Conservation (phyloP, 257 asterid species). For the Leonotis leonurus region DNA sequence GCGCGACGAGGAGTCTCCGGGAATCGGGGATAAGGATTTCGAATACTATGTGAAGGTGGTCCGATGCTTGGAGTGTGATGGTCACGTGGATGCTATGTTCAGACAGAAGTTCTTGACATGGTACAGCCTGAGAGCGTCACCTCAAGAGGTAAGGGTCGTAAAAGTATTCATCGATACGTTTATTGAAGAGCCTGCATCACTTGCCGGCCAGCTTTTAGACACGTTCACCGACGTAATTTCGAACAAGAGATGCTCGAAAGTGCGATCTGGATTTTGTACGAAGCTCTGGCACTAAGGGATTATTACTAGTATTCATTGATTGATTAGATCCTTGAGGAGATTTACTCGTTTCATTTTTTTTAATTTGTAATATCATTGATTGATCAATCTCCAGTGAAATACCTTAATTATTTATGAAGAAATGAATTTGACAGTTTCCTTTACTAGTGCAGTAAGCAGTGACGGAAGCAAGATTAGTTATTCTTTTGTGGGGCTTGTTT, state of each 20-base stretch:
- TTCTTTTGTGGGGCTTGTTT: too few species aligned
- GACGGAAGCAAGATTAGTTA: too few species aligned
- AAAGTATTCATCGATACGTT: slow-evolving; percentile 65
- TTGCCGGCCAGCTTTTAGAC: slow-evolving; percentile 78
- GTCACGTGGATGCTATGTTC: slow-evolving; percentile 55
- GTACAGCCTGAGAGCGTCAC: slow-evolving; percentile 81
- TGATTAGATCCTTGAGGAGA: too few species aligned
- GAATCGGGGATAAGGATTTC: slow-evolving; percentile 56
- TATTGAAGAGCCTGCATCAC: slow-evolving; percentile 68
- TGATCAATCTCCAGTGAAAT: slow-evolving; percentile 20
- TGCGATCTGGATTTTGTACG: slow-evolving; percentile 72
- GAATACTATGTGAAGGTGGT: slow-evolving; percentile 81
- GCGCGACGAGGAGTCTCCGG: slow-evolving; percentile 37
- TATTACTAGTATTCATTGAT: not conserved
- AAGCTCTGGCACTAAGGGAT: slow-evolving; percentile 81
- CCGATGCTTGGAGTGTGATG: slow-evolving; percentile 77
- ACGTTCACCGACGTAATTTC: slow-evolving; percentile 59
- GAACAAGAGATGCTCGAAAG: slow-evolving; percentile 41
- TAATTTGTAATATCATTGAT: slow-evolving; percentile 13
- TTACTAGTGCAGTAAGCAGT: not conserved
- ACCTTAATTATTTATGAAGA: not conserved
- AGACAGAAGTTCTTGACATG: slow-evolving; percentile 87
- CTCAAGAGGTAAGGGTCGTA: slow-evolving; percentile 65
- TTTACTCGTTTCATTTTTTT: slow-evolving; percentile 31
- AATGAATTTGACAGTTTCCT: not conserved